These are phyloP conservation scores for Blastocystis sp. DNA, from an alignment of 352 stramenopile genomes.

Conservation along the genomic window DNA sequence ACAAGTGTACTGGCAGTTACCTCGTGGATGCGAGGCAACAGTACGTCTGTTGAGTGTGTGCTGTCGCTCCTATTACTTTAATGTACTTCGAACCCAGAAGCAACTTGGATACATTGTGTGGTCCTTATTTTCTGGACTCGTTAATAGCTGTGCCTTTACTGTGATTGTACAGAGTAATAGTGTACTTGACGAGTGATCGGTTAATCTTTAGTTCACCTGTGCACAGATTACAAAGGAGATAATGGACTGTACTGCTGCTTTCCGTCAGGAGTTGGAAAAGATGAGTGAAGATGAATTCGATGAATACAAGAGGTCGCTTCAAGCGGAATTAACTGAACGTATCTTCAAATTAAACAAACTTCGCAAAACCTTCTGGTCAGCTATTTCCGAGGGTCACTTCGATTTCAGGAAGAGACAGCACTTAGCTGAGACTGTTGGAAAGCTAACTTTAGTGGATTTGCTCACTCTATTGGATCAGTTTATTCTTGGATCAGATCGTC, in stretches of 20 bases:
- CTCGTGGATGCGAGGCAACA: neutral
- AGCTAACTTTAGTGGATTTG: neutral
- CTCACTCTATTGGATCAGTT: neutral
- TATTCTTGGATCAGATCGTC: neutral
- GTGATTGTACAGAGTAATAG: constrained; percentile 62
- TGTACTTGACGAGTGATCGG: neutral
- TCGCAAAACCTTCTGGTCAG: neutral
- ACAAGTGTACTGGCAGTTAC: constrained; percentile 39
- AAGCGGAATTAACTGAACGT: neutral
- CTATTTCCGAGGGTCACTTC: constrained; percentile 1
- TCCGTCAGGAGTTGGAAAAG: neutral
- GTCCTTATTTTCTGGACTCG: constrained; percentile 23
- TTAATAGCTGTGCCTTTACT: neutral
- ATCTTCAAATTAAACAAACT: constrained; percentile 11
- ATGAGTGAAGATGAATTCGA: neutral
- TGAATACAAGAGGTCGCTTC: neutral
- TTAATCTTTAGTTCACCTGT: constrained; percentile 42
- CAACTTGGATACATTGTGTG: constrained; percentile 57
- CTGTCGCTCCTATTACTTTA: neutral
- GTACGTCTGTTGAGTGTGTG: neutral
- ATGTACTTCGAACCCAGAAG: constrained; percentile 18
- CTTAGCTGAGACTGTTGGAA: neutral
- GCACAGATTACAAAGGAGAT: constrained; percentile 11
- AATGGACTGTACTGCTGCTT: neutral
- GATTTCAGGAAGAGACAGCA: neutral